These are phyloP conservation scores for Paragyromitra xinjiangensis DNA, from an alignment of 495 filamentous ascomycete species.

Conservation along the genomic window DNA sequence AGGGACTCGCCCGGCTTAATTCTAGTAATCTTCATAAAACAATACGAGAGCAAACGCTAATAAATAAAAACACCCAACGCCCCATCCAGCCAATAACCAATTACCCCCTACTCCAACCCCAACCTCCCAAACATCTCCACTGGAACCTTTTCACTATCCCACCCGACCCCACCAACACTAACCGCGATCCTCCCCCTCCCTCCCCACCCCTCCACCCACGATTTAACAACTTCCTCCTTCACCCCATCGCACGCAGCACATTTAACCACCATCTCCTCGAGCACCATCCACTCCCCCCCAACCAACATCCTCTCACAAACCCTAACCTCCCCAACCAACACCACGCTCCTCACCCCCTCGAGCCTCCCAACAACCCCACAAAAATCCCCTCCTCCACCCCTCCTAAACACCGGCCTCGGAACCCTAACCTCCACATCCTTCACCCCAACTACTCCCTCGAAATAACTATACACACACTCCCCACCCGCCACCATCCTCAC, in stretches of 20 bases:
- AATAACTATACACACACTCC: neutral
- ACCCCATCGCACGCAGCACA: neutral
- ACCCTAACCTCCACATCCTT: too few species aligned
- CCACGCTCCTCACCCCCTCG: neutral
- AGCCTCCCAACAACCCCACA: neutral
- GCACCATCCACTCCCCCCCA: neutral
- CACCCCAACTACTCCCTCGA: neutral
- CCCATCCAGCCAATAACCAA: neutral
- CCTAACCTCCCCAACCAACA: neutral
- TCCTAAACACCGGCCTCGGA: neutral
- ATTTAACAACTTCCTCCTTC: neutral
- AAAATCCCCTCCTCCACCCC: neutral
- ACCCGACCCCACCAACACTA: neutral
- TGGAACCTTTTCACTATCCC: neutral
- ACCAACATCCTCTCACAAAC: neutral
- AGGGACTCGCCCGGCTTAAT: too few species aligned
- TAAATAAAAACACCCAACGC: neutral
- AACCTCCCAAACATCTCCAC: constrained; percentile 5
- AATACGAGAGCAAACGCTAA: neutral
- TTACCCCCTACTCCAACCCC: neutral
- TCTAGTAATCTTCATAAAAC: too few species aligned
- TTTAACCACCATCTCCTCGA: neutral
- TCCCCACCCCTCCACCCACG: neutral
- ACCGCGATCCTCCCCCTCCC: neutral
- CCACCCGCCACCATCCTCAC: neutral